phyloP scores from a whole-genome alignment of 176 grass and related monocot genomes.

The Juncus inflexus region DNA sequence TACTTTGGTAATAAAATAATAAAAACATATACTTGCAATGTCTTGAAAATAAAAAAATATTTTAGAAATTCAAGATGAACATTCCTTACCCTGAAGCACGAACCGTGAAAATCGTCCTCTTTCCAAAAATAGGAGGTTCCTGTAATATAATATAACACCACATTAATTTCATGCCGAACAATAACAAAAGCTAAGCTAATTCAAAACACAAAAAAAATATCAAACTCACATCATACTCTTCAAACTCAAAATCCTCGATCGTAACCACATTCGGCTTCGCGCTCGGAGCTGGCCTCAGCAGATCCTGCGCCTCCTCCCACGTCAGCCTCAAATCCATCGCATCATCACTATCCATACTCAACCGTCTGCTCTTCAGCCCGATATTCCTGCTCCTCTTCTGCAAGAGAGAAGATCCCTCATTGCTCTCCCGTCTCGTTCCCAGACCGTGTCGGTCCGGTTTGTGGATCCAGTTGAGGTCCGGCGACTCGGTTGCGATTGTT shows the following conservation, averaged over 20 bases:
- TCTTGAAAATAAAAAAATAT: background rate
- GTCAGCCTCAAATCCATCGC: constrained; percentile 84
- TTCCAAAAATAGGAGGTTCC: constrained; percentile 97
- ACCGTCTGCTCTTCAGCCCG: constrained; percentile 74
- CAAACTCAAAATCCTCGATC: constrained; percentile 95
- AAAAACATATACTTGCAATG: background rate
- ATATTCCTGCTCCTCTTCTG: constrained; percentile 89
- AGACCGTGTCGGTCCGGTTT: constrained; percentile 56
- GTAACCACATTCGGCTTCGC: constrained; percentile 76
- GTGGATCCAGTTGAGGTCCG: constrained; percentile 55
- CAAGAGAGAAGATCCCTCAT: constrained; percentile 50
- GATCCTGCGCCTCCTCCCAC: constrained; percentile 96
- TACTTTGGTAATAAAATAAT: background rate
- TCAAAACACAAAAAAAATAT: constrained; percentile 11
- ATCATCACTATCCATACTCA: constrained; percentile 82
- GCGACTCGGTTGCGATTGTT: constrained; percentile 56
- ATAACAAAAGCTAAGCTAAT: constrained; percentile 2
- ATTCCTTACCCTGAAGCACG: constrained; percentile 72
- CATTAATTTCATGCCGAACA: constrained; percentile 8
- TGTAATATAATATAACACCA: constrained; percentile 34
- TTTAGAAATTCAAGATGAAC: constrained; percentile 1
- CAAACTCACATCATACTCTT: constrained; percentile 98
- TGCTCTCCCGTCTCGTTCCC: constrained; percentile 26
- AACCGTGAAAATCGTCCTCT: constrained; percentile 90
- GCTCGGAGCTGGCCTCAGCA: constrained; percentile 83